Conservation (phyloP, 495 filamentous ascomycete genomes). For the Hyaloscypha hepaticicola region DNA sequence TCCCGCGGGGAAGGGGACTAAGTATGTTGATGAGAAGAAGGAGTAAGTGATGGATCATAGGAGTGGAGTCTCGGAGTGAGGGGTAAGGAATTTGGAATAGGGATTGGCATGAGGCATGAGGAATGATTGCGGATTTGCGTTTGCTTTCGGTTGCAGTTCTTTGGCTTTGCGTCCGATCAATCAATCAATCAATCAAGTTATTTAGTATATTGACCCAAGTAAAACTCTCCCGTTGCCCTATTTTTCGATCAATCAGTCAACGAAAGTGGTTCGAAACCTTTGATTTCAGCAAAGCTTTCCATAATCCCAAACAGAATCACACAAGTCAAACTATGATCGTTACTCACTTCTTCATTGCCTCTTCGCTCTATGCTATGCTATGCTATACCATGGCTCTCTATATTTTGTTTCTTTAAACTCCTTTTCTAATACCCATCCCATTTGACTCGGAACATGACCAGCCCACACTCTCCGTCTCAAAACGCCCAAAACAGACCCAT, state of each 20-base stretch:
- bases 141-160: background rate
- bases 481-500: too few species aligned
- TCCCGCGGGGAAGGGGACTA: constrained; percentile 28
- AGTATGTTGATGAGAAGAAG: constrained; percentile 44
- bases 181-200: too few species aligned
- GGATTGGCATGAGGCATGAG: background rate
- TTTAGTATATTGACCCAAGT: background rate
- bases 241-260: background rate
- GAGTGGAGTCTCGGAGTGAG: background rate
- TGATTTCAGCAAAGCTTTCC: too few species aligned
- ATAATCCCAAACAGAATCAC: too few species aligned
- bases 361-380: background rate
- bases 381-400: too few species aligned
- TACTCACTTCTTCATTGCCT: background rate
- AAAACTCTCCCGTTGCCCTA: background rate
- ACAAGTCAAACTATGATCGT: background rate
- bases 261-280: too few species aligned
- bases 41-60: background rate
- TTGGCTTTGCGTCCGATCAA: background rate
- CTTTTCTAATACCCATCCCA: too few species aligned
- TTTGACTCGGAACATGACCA: too few species aligned
- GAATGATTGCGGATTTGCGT: background rate
- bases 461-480: too few species aligned
- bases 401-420: too few species aligned
- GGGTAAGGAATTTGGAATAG: background rate